These are phyloP conservation scores for Ustilaginoidea virens DNA, from an alignment of 2,329 filamentous ascomycete species.

Conservation along the genomic window DNA sequence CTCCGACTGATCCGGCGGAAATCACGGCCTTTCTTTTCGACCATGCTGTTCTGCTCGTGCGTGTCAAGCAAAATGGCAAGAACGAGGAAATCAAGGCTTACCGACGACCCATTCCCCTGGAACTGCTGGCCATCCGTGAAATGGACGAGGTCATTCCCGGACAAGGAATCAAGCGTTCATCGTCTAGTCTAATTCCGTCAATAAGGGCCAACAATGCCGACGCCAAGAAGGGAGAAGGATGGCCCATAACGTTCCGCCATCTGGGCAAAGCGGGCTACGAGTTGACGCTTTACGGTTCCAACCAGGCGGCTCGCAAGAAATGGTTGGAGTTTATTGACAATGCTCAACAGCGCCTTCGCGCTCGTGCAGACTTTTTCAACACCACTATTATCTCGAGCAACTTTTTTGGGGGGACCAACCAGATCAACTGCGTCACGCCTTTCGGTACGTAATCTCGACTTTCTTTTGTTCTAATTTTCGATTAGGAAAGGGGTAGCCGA, in stretches of 20 bases:
- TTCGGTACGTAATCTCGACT: constrained; percentile 44
- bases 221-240: constrained; percentile 56
- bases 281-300: constrained; percentile 73
- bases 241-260: constrained; percentile 92
- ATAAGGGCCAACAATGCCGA: constrained; percentile 30
- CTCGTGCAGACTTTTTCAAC: constrained; percentile 85
- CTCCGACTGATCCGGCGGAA: constrained; percentile 71
- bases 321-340: constrained; percentile 93
- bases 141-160: constrained; percentile 93
- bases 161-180: constrained; percentile 69
- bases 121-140: constrained; percentile 82
- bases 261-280: constrained; percentile 93
- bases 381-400: constrained; percentile 43
- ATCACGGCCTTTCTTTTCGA: constrained; percentile 95
- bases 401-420: constrained; percentile 52
- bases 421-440: constrained; percentile 88
- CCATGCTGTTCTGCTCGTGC: constrained; percentile 81
- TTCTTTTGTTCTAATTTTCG: too few species aligned
- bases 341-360: constrained; percentile 74
- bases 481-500: too few species aligned
- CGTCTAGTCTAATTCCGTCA: constrained; percentile 62
- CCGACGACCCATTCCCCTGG: constrained; percentile 80
- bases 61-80: constrained; percentile 85
- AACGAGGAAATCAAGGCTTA: constrained; percentile 91
- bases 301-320: constrained; percentile 76